Evolutionary conservation across 768 basidiomycete genomes (phyloP), one percentile per base, ranked within the genome.

Genomic region (Clathrus columnatus): DNA sequence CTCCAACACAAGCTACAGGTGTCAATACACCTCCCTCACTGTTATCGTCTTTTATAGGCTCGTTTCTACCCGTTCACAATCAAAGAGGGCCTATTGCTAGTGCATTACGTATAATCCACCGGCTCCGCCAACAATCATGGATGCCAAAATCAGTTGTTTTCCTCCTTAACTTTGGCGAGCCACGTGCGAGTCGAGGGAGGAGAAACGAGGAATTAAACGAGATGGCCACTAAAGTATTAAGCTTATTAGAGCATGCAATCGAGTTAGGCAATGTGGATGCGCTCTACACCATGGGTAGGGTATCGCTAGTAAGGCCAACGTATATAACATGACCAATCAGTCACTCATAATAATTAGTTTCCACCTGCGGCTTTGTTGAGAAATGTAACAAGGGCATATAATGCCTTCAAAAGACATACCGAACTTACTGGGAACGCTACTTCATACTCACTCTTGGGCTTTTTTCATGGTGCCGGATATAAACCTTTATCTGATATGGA

Each of bases 401-500:
- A 80, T n/a, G 77, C 81, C 1, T 84, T 85, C 64, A 67, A 72
- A 3, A 64, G 70, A 2, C 88, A 92, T 48, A 86, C 87, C 0
- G 70, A 75, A 26, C 62, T 71, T 23, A 86, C 87, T 0, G 91
- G 93, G 21, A 89, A 93, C 62, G 84, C 91, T 1, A 81, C 90
- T 2, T 89, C 94, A 0, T 94, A 98, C 69, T 79, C 88, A 7
- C 73, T 84, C 58, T 70, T 95, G 11, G 93, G 82, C 0, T 96
- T 97, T 76, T 89, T 97, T 66, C 72, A 96, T 63, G 79, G 91
- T 7, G 87, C 91, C 0, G 94, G 93, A 2, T 95, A 89, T 63
- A 66, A 61, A 8, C 23, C 36, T 7, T 27, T 55, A 17, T 18
- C 11, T 48, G 54, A 32, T 17, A 2, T n/a, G 16, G 78, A 77